A percentile compares a stretch with the other conserved stretches of the same genome.
phyloP scores from a whole-genome alignment of 164 flowering plant species.

The Annona squamosa region DNA sequence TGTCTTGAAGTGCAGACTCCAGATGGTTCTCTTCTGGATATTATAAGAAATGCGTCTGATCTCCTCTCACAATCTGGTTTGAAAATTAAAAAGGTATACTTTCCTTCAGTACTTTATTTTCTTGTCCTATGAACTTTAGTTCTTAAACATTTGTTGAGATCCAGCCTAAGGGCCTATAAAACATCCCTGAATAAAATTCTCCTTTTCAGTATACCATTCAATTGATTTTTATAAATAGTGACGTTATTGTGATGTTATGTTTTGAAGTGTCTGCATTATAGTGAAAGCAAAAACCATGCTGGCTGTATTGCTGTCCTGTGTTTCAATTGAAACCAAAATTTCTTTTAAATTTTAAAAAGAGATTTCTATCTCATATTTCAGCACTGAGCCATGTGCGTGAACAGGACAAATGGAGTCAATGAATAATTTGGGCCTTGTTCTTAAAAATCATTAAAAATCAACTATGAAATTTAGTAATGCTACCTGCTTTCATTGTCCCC shows the following conservation, averaged over 20 bases:
- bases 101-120: background rate
- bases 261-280: no score
- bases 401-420: no score
- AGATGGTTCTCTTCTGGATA: slow-evolving; percentile 86
- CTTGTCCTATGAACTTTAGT: background rate
- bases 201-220: background rate
- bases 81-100: slow-evolving; percentile 60
- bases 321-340: no score
- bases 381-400: no score
- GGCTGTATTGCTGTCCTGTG: no score
- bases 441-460: no score
- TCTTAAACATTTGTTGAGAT: background rate
- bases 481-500: no score
- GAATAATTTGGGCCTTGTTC: no score
- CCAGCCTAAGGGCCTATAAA: background rate
- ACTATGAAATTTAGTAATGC: no score
- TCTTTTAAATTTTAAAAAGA: no score
- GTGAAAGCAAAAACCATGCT: no score
- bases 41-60: slow-evolving; percentile 85
- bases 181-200: background rate
- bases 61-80: slow-evolving; percentile 63
- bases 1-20: slow-evolving; percentile 64
- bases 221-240: background rate
- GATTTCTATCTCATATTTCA: no score
- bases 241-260: background rate